phyloP scores from a whole-genome alignment of 495 filamentous ascomycete genomes.

The Aspergillus sclerotioniger region DNA sequence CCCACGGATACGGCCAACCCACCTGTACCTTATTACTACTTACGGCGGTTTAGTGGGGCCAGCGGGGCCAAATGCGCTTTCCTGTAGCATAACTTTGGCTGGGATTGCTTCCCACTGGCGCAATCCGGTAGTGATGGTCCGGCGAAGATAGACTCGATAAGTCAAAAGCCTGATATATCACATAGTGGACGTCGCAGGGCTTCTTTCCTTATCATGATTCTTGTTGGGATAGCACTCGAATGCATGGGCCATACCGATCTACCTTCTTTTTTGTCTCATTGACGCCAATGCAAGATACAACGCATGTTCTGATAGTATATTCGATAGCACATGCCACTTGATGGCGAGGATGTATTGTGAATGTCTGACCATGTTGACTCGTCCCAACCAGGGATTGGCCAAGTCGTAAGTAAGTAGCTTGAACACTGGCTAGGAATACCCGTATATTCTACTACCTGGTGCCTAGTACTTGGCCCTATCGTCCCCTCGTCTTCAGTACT shows the following conservation, averaged over 20 bases:
- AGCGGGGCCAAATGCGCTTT: background rate
- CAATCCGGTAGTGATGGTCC: constrained; percentile 2
- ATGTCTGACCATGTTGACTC: background rate
- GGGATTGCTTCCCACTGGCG: background rate
- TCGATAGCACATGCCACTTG: constrained; percentile 12
- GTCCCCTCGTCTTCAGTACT: background rate
- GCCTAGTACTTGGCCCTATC: background rate
- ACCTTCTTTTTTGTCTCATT: background rate
- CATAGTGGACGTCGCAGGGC: background rate
- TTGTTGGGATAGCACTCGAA: constrained; percentile 4
- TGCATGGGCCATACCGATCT: constrained; percentile 4
- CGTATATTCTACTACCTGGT: background rate
- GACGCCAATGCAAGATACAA: constrained; percentile 15
- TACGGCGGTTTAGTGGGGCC: constrained; percentile 1
- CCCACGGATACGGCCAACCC: background rate
- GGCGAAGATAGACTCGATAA: background rate
- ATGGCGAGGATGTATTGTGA: background rate
- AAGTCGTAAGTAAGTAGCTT: background rate
- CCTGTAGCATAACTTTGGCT: background rate
- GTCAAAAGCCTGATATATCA: constrained; percentile 10
- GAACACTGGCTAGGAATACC: background rate
- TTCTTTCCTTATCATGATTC: background rate
- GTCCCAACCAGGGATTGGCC: background rate
- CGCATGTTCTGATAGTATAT: constrained; percentile 15
- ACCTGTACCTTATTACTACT: constrained; percentile 8